These are phyloP conservation scores for Solanum megistacrolobum DNA, from an alignment of 257 asterid species.

Conservation along the genomic window DNA sequence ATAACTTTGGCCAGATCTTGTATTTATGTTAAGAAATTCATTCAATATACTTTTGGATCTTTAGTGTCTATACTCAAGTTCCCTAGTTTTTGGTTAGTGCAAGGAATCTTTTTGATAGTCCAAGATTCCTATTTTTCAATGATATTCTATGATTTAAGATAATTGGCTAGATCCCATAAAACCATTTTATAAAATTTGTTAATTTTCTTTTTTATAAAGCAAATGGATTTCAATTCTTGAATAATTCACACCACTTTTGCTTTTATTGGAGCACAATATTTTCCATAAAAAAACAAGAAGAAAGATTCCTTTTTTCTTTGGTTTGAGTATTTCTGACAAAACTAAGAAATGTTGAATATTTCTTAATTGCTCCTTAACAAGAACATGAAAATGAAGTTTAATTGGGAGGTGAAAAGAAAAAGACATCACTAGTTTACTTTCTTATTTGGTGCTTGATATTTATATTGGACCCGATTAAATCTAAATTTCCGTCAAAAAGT, in stretches of 20 bases:
- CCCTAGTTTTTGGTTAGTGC: background rate
- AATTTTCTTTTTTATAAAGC: background rate
- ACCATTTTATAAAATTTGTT: background rate
- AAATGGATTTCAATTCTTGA: background rate
- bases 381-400: background rate
- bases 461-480: background rate
- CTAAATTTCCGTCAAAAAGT: rapidly evolving
- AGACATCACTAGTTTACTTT: background rate
- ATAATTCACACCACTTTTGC: background rate
- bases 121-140: background rate
- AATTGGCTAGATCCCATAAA: background rate
- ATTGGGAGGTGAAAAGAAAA: background rate
- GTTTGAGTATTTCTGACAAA: background rate
- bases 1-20: too few species aligned
- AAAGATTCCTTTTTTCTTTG: background rate
- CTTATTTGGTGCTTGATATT: background rate
- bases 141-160: background rate
- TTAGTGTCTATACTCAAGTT: background rate
- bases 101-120: background rate
- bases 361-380: background rate
- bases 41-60: background rate
- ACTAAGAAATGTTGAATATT: background rate
- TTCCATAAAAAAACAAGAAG: background rate
- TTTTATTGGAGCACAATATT: background rate
- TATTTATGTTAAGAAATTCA: background rate